Percentiles rank a stretch among this genome's conserved stretches.
phyloP scores from a whole-genome alignment of 2,329 filamentous ascomycete species.

The Cladosporium sp. region DNA sequence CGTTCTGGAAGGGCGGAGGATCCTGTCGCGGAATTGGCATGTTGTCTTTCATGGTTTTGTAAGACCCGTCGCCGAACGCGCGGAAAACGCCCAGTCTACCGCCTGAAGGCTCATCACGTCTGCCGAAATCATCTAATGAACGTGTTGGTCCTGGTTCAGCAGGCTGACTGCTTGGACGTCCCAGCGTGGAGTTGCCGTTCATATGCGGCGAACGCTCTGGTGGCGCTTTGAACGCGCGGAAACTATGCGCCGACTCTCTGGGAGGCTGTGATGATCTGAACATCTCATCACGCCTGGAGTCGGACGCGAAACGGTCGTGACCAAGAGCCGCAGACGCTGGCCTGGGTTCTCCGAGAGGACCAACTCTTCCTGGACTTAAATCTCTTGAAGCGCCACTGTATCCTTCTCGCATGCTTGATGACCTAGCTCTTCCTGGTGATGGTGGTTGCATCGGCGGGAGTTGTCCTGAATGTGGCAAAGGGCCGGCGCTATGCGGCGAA shows the following conservation, averaged over 20 bases:
- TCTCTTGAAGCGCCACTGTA: slow-evolving; percentile 18
- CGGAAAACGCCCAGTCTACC: slow-evolving; percentile 12
- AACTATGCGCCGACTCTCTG: slow-evolving; percentile 29
- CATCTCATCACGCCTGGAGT: slow-evolving; percentile 26
- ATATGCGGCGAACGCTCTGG: slow-evolving; percentile 20
- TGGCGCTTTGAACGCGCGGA: slow-evolving; percentile 21
- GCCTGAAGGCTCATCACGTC: slow-evolving; percentile 4
- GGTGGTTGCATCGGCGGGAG: slow-evolving; percentile 45
- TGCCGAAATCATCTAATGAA: slow-evolving; percentile 5
- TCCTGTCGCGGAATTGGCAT: slow-evolving; percentile 19
- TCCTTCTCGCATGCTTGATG: slow-evolving; percentile 34
- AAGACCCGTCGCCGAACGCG: slow-evolving; percentile 10
- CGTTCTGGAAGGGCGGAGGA: slow-evolving; percentile 21
- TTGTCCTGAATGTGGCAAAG: slow-evolving; percentile 27
- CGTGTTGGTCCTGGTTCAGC: slow-evolving; percentile 18
- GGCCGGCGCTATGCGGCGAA: slow-evolving; percentile 30
- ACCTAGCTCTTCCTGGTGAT: slow-evolving; percentile 38
- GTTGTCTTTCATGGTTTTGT: slow-evolving; percentile 20
- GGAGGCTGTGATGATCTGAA: slow-evolving; percentile 30
- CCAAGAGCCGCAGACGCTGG: slow-evolving; percentile 17
- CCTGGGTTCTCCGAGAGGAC: slow-evolving; percentile 23
- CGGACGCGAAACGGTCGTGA: slow-evolving; percentile 22
- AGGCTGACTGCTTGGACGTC: slow-evolving; percentile 35
- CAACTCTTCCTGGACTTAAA: slow-evolving; percentile 23
- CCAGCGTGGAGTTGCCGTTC: slow-evolving; percentile 19